These are phyloP conservation scores for Metschnikowia cubensis DNA, from an alignment of 805 yeast genomes.

Conservation along the genomic window DNA sequence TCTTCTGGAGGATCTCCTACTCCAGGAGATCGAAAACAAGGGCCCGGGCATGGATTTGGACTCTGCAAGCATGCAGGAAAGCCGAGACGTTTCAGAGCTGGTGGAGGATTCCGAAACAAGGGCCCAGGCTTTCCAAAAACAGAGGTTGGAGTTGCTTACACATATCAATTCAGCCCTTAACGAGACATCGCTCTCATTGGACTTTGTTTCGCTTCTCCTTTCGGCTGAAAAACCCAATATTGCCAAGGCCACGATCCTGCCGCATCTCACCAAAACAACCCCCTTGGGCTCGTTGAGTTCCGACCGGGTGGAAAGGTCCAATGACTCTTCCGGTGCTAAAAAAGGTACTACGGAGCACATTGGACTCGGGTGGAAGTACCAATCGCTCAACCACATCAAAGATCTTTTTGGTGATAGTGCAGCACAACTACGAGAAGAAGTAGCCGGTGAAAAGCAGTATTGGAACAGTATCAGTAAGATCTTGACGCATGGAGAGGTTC, in stretches of 20 bases:
- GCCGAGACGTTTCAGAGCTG: background rate
- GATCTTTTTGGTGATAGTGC: slow-evolving; percentile 49
- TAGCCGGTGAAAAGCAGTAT: slow-evolving; percentile 58
- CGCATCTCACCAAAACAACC: slow-evolving; percentile 67
- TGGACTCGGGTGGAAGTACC: slow-evolving; percentile 82
- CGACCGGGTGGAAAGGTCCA: slow-evolving; percentile 30
- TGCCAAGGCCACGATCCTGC: slow-evolving; percentile 84
- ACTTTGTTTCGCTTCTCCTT: slow-evolving; percentile 77
- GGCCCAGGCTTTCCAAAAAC: slow-evolving; percentile 41
- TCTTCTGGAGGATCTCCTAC: slow-evolving; percentile 53
- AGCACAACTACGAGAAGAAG: slow-evolving; percentile 48
- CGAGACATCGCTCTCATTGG: slow-evolving; percentile 84
- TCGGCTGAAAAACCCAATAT: slow-evolving; percentile 82
- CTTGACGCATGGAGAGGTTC: slow-evolving; percentile 49
- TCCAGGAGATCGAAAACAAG: slow-evolving; percentile 38
- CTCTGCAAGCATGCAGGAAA: background rate
- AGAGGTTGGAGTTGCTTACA: slow-evolving; percentile 50
- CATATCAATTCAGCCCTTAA: slow-evolving; percentile 68
- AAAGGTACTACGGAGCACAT: slow-evolving; percentile 34
- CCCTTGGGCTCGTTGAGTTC: slow-evolving; percentile 71
- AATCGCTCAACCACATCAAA: slow-evolving; percentile 58
- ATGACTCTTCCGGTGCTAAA: slow-evolving; percentile 9
- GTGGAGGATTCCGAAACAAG: slow-evolving; percentile 16
- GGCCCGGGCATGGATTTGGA: slow-evolving; percentile 5
- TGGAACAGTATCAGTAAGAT: slow-evolving; percentile 57